Conservation (phyloP, 2,329 filamentous ascomycete genomes). For the Pseudogymnoascus sp. region DNA sequence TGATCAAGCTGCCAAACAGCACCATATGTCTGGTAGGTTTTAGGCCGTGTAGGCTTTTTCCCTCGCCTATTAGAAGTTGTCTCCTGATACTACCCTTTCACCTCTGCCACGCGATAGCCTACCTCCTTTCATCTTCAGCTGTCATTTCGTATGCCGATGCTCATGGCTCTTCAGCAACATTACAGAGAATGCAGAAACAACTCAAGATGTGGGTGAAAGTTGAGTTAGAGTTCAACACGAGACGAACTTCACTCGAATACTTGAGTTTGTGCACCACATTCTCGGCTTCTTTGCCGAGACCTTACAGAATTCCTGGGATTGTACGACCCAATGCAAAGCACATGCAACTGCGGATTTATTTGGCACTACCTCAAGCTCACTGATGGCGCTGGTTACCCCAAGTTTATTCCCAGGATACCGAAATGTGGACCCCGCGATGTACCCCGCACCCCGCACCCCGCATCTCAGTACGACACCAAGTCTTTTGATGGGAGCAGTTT, state of each 20-base stretch:
- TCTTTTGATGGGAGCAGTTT: neutral
- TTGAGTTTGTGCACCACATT: neutral
- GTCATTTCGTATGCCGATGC: neutral
- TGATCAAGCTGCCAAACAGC: neutral
- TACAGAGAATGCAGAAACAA: neutral
- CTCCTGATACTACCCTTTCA: neutral
- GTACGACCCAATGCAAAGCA: neutral
- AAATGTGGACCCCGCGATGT: neutral
- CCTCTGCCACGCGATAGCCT: neutral
- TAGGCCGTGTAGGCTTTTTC: neutral
- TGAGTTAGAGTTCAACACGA: neutral
- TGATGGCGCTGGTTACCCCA: neutral
- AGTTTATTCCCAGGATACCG: neutral
- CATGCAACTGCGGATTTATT: neutral
- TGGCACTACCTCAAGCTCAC: neutral
- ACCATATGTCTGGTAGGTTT: neutral
- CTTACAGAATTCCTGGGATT: neutral
- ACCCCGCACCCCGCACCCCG: constrained; percentile 5
- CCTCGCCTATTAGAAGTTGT: neutral
- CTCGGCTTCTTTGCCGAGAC: neutral
- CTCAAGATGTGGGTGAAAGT: neutral
- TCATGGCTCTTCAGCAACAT: neutral
- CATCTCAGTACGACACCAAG: neutral
- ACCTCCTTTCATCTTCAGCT: neutral
- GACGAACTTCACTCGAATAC: neutral